These are phyloP conservation scores for Cordyceps tenuipes DNA, from an alignment of 2,329 filamentous ascomycete species.

Conservation along the genomic window DNA sequence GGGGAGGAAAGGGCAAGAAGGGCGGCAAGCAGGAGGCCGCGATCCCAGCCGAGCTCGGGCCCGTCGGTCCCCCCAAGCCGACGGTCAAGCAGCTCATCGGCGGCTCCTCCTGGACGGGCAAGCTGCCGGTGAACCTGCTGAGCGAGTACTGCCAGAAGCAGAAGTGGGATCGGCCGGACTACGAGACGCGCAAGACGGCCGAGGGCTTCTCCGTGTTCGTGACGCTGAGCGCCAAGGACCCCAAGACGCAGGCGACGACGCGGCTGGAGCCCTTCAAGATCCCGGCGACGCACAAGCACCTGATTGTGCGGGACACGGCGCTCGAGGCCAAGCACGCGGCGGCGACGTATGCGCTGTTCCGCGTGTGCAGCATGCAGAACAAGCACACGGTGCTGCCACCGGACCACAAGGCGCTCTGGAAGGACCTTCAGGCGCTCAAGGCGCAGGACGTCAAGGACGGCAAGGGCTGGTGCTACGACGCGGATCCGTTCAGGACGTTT, in stretches of 20 bases:
- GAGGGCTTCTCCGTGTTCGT: constrained; percentile 76
- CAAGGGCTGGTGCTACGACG: constrained; percentile 85
- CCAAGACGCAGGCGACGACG: constrained; percentile 72
- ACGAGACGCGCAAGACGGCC: constrained; percentile 66
- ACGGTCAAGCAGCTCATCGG: constrained; percentile 78
- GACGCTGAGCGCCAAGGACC: constrained; percentile 64
- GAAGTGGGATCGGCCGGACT: constrained; percentile 91
- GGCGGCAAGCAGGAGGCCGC: constrained; percentile 28
- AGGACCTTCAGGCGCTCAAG: constrained; percentile 79
- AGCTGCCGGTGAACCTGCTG: constrained; percentile 86
- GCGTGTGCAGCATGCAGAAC: constrained; percentile 92
- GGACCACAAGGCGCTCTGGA: constrained; percentile 84
- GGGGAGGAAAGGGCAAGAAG: constrained; percentile 51
- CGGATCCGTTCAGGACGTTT: constrained; percentile 80
- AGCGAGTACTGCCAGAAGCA: constrained; percentile 94
- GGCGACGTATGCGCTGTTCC: constrained; percentile 82
- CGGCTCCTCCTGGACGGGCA: constrained; percentile 94
- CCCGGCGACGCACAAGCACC: constrained; percentile 65
- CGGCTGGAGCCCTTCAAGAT: constrained; percentile 75
- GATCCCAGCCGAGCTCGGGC: constrained; percentile 24
- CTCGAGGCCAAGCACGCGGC: constrained; percentile 91
- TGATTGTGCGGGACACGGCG: constrained; percentile 67
- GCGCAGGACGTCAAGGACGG: constrained; percentile 69
- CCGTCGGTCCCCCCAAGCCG: constrained; percentile 45
- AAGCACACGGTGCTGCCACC: constrained; percentile 91